Conservation (phyloP, 78 protist species). For the Tieghemostelium lacteum region DNA sequence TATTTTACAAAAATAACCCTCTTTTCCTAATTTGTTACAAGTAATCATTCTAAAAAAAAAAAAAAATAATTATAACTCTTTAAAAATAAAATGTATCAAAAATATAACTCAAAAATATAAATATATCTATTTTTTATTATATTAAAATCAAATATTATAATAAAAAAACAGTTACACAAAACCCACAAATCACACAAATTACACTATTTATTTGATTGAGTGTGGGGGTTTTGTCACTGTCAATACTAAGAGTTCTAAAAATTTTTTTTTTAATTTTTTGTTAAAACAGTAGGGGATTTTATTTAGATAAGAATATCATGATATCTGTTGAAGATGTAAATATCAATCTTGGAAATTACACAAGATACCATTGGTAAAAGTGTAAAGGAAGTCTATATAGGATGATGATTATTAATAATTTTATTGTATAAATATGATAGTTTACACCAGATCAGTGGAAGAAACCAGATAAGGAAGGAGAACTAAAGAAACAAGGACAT, state of each 20-base stretch:
- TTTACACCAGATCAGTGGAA: conserved; percentile 63
- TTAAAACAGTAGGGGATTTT: neutral
- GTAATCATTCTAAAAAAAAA: too few species aligned
- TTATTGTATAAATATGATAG: neutral
- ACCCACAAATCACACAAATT: neutral
- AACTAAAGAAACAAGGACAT: conserved; percentile 81
- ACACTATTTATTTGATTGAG: neutral
- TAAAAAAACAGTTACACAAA: neutral
- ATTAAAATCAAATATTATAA: too few species aligned
- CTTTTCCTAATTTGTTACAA: too few species aligned
- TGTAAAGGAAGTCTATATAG: neutral
- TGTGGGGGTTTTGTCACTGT: neutral
- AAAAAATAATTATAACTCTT: neutral
- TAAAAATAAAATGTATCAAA: too few species aligned
- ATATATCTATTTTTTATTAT: too few species aligned
- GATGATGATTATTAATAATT: neutral
- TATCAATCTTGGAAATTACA: neutral
- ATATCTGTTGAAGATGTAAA: conserved; percentile 44
- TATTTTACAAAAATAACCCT: too few species aligned
- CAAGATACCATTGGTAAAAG: neutral
- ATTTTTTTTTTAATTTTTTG: conserved; percentile 19
- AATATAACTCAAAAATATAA: neutral
- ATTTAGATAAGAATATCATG: neutral
- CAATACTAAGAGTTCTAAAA: neutral
- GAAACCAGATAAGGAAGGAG: conserved; percentile 82